These are phyloP conservation scores for Leccinum barrowsii DNA, from an alignment of 768 basidiomycete genomes.

Conservation along the genomic window DNA sequence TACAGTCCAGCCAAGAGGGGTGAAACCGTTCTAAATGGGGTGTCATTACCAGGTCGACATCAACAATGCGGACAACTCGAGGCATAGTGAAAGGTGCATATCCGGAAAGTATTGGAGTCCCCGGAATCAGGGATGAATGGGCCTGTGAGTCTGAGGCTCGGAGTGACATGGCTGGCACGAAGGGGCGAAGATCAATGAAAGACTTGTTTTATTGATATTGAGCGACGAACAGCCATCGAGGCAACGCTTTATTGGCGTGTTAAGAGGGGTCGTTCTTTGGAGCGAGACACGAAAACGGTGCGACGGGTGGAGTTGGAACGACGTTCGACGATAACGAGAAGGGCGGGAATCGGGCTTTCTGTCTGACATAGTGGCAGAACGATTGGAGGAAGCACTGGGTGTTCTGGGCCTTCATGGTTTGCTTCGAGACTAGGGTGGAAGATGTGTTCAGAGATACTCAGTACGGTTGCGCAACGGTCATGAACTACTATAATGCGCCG, in stretches of 20 bases:
- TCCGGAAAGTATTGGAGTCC: not conserved
- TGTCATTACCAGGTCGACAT: not conserved
- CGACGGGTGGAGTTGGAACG: not conserved
- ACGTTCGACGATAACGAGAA: not conserved
- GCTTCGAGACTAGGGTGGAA: not conserved
- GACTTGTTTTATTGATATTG: not conserved
- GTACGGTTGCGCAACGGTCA: constrained; percentile 1
- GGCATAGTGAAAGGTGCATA: constrained; percentile 6
- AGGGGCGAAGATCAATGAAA: constrained; percentile 6
- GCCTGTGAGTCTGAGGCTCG: not conserved
- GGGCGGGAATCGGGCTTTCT: not conserved
- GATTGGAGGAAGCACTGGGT: not conserved
- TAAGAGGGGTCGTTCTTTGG: not conserved
- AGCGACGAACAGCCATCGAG: constrained; percentile 15
- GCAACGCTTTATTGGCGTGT: constrained; percentile 26
- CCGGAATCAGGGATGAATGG: constrained; percentile 3
- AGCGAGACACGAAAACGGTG: not conserved
- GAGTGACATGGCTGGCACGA: constrained; percentile 2
- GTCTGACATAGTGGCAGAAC: not conserved
- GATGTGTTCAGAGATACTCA: not conserved
- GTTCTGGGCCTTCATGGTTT: not conserved
- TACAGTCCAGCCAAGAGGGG: constrained; percentile 7
- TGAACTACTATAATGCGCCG: constrained; percentile 13
- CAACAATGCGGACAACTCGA: constrained; percentile 23
- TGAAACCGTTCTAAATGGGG: constrained; percentile 6